Percentiles rank a stretch among this genome's conserved stretches.
These are phyloP conservation scores for Carex arenaria DNA, from an alignment of 202 grass and related monocot genomes.

Conservation along the genomic window DNA sequence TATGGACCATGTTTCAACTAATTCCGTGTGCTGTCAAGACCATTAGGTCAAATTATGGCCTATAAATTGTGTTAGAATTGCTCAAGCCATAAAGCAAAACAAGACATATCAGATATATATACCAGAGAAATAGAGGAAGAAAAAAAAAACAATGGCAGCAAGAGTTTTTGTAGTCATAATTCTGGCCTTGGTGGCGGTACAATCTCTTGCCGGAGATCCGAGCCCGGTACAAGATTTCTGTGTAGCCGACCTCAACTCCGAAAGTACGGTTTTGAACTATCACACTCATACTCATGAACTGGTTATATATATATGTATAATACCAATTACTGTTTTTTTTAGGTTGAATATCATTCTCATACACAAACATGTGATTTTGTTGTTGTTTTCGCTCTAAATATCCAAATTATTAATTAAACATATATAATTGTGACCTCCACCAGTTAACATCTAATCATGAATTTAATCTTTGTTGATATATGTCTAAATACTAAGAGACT, in stretches of 20 bases:
- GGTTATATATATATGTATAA: not conserved
- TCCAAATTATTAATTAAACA: not conserved
- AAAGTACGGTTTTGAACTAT: slow-evolving; percentile 3
- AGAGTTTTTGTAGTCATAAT: slow-evolving; percentile 2
- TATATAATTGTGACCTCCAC: not conserved
- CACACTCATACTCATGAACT: not conserved
- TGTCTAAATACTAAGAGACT: not conserved
- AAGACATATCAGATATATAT: not conserved
- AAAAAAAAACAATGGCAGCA: slow-evolving; percentile 2
- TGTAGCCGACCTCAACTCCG: slow-evolving; percentile 9
- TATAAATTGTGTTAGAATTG: slow-evolving; percentile 3
- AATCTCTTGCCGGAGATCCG: slow-evolving; percentile 22
- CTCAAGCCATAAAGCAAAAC: not conserved
- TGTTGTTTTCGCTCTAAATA: not conserved
- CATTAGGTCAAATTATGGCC: not conserved
- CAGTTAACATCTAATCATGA: not conserved
- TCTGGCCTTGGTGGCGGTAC: not conserved
- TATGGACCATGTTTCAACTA: slow-evolving; percentile 6
- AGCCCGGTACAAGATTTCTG: slow-evolving; percentile 34
- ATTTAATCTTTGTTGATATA: not conserved
- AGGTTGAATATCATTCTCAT: not conserved
- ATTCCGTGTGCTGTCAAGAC: not conserved
- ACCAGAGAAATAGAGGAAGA: not conserved
- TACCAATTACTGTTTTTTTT: not conserved
- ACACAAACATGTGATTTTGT: not conserved